These are phyloP conservation scores for Aspergillus chevalieri DNA, from an alignment of 2,329 filamentous ascomycete genomes.

Conservation along the genomic window DNA sequence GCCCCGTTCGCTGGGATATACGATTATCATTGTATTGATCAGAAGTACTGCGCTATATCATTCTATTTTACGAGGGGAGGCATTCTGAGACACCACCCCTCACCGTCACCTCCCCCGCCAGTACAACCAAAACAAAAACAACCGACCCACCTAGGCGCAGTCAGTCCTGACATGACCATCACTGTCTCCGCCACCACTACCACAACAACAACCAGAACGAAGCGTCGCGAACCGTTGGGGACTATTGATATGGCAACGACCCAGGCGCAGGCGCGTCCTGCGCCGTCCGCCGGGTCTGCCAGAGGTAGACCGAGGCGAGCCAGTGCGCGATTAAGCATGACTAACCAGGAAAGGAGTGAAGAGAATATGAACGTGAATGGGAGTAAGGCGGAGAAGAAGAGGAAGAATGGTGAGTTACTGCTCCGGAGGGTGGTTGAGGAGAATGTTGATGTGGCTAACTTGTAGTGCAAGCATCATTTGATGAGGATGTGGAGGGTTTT, in stretches of 20 bases:
- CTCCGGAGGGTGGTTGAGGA: neutral
- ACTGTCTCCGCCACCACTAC: constrained; percentile 30
- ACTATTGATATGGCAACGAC: constrained; percentile 33
- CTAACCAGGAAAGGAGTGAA: constrained; percentile 21
- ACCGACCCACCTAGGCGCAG: constrained; percentile 6
- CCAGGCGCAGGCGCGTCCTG: constrained; percentile 32
- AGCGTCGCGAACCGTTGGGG: constrained; percentile 33
- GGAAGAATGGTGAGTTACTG: constrained; percentile 39
- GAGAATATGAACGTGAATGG: constrained; percentile 20
- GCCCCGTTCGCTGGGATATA: too few species aligned
- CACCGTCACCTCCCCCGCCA: neutral
- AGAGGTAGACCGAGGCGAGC: constrained; percentile 18
- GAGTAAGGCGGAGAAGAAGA: constrained; percentile 29
- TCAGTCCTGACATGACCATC: constrained; percentile 32
- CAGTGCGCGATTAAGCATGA: constrained; percentile 34
- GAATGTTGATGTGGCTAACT: neutral
- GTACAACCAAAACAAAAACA: constrained; percentile 8
- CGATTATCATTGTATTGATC: too few species aligned
- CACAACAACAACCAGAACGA: constrained; percentile 27
- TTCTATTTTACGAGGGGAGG: too few species aligned
- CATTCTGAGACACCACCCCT: too few species aligned
- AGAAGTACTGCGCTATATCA: too few species aligned
- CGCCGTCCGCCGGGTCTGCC: constrained; percentile 19
- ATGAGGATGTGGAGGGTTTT: constrained; percentile 73
- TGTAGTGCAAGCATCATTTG: constrained; percentile 7